Conservation (phyloP, 2,329 filamentous ascomycete genomes). For the Penicillium janthinellum region DNA sequence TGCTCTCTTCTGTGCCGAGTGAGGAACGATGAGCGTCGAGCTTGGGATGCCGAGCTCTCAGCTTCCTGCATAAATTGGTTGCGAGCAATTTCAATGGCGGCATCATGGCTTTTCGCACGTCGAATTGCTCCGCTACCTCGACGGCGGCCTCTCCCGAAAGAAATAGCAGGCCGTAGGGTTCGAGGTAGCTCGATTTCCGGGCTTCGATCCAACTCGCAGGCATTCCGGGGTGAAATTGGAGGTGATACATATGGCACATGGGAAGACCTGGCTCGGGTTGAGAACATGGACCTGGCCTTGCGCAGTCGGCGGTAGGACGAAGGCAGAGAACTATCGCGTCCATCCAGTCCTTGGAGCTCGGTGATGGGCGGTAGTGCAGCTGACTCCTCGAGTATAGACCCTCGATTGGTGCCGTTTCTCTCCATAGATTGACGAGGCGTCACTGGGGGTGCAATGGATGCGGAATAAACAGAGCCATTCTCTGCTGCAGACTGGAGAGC, state of each 20-base stretch:
- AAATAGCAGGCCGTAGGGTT: constrained; percentile 45
- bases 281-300: constrained; percentile 53
- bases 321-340: constrained; percentile 42
- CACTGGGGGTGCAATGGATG: background rate
- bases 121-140: constrained; percentile 19
- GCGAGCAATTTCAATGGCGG: constrained; percentile 46
- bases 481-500: constrained; percentile 21
- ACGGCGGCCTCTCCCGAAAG: constrained; percentile 40
- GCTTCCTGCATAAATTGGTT: constrained; percentile 39
- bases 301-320: constrained; percentile 52
- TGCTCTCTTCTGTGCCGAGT: constrained; percentile 32
- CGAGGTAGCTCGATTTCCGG: constrained; percentile 22
- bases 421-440: constrained; percentile 10
- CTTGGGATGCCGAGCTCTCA: constrained; percentile 19
- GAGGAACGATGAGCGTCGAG: constrained; percentile 29
- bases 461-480: constrained; percentile 3
- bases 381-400: constrained; percentile 14
- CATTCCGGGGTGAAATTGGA: constrained; percentile 11
- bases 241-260: constrained; percentile 20
- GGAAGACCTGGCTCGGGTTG: constrained; percentile 38
- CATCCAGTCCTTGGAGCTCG: constrained; percentile 38
- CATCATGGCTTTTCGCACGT: constrained; percentile 38
- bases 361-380: constrained; percentile 32
- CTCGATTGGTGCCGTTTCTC: background rate
- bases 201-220: constrained; percentile 20